These are phyloP conservation scores for Fusarium sp. DNA, from an alignment of 2,329 filamentous ascomycete species.

Conservation along the genomic window DNA sequence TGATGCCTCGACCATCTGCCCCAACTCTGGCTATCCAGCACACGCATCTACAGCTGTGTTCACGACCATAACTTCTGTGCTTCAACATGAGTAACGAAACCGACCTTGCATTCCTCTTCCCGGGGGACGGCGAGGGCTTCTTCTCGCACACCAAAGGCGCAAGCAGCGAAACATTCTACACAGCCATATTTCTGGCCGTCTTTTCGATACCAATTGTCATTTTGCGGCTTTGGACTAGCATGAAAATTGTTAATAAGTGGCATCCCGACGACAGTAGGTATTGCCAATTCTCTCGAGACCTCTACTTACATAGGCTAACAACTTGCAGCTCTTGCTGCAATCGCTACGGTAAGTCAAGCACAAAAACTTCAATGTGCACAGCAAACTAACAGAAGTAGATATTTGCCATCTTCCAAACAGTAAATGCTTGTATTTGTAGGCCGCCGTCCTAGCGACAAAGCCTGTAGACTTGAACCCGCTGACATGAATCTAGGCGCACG, in stretches of 20 bases:
- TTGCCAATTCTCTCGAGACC: not conserved
- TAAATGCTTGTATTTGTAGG: not conserved
- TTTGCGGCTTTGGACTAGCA: slow-evolving; percentile 27
- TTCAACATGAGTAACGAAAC: not conserved
- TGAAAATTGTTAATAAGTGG: slow-evolving; percentile 20
- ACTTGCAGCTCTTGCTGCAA: not conserved
- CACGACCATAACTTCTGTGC: too few species aligned
- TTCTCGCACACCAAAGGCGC: slow-evolving; percentile 3
- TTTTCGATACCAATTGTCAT: slow-evolving; percentile 20
- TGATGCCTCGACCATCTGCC: too few species aligned
- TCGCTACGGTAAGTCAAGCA: not conserved
- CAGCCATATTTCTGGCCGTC: slow-evolving; percentile 1
- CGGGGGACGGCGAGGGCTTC: not conserved
- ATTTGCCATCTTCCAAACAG: not conserved
- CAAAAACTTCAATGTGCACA: too few species aligned
- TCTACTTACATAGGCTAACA: not conserved
- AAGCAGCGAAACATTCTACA: not conserved
- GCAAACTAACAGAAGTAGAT: not conserved
- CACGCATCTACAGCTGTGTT: too few species aligned
- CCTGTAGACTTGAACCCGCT: too few species aligned
- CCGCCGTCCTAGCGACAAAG: too few species aligned
- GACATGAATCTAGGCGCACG: slow-evolving; percentile 9
- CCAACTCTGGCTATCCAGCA: too few species aligned
- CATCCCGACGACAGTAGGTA: slow-evolving; percentile 30
- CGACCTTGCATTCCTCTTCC: not conserved